phyloP scores from a whole-genome alignment of 2,329 filamentous ascomycete genomes.

The Hypoxylon sp. region DNA sequence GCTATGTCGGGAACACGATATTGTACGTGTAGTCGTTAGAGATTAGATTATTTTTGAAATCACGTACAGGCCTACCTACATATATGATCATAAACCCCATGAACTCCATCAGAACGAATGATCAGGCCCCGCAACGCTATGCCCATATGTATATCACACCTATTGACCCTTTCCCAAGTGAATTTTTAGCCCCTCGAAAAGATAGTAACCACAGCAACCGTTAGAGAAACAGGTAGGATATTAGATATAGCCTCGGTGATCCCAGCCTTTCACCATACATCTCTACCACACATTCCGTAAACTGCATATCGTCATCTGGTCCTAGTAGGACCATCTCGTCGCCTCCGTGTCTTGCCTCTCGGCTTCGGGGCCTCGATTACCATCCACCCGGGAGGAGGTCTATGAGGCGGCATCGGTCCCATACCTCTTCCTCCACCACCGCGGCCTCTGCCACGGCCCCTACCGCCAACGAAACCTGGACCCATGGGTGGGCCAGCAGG shows the following conservation, averaged over 20 bases:
- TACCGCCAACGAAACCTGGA: constrained; percentile 16
- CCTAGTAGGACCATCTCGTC: constrained; percentile 35
- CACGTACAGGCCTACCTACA: background rate
- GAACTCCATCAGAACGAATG: background rate
- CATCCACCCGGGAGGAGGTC: constrained; percentile 15
- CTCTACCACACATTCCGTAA: background rate
- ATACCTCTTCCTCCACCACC: constrained; percentile 34
- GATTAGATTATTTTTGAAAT: background rate
- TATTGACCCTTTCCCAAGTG: background rate
- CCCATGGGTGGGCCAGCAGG: background rate
- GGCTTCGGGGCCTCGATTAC: constrained; percentile 26
- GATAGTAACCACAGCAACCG: background rate
- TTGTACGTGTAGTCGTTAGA: background rate
- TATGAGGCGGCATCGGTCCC: background rate
- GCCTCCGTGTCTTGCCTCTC: constrained; percentile 48
- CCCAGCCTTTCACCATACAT: background rate
- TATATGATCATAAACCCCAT: background rate
- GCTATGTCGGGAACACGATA: background rate
- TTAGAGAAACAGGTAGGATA: background rate
- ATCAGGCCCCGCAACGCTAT: background rate
- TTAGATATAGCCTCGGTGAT: background rate
- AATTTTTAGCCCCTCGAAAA: background rate
- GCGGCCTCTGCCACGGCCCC: constrained; percentile 32
- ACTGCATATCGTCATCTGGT: background rate
- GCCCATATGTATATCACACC: constrained; percentile 5